Conservation (phyloP, 2,329 filamentous ascomycete genomes). For the Curvularia sp. region DNA sequence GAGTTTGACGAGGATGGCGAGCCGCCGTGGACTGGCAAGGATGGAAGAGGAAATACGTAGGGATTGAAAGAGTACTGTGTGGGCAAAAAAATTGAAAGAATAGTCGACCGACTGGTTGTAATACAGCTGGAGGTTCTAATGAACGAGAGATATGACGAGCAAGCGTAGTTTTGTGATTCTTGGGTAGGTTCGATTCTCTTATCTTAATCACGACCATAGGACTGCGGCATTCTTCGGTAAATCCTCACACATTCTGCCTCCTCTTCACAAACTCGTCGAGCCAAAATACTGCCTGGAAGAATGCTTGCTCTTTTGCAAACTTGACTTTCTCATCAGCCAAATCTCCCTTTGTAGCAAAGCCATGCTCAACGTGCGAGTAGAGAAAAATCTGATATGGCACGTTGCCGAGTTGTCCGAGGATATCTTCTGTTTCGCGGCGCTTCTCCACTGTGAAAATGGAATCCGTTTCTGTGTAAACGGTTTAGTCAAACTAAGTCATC, state of each 20-base stretch:
- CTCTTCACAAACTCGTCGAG: conserved; percentile 69
- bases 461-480: conserved; percentile 60
- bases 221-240: neutral
- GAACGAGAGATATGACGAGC: neutral
- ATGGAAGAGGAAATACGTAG: neutral
- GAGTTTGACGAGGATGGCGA: conserved; percentile 73
- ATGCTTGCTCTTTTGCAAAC: conserved; percentile 83
- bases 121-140: neutral
- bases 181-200: neutral
- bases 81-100: neutral
- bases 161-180: neutral
- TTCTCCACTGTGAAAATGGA: conserved; percentile 64
- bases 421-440: conserved; percentile 65
- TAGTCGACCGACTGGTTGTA: too few species aligned
- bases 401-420: conserved; percentile 59
- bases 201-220: neutral
- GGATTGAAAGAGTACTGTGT: too few species aligned
- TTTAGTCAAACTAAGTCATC: neutral
- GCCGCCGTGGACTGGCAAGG: conserved; percentile 65
- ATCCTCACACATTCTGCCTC: neutral
- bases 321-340: conserved; percentile 62
- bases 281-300: conserved; percentile 78
- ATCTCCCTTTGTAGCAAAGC: conserved; percentile 76
- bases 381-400: conserved; percentile 78
- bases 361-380: conserved; percentile 74